A percentile compares a stretch with the other conserved stretches of the same genome.
These are phyloP conservation scores for Eucalyptus victrix DNA, from an alignment of 345 rosid species.

Conservation along the genomic window DNA sequence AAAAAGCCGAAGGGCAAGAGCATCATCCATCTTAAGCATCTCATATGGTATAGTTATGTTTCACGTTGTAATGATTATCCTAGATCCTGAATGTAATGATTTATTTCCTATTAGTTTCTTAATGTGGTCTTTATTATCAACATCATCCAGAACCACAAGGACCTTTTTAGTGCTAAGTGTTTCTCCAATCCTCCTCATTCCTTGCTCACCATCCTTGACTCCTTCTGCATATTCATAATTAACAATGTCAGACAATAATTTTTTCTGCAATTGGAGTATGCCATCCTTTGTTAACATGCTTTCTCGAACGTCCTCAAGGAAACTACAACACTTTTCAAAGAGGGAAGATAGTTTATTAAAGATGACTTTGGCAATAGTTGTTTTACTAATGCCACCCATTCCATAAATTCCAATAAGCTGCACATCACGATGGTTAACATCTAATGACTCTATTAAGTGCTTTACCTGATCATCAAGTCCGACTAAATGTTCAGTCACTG, in stretches of 20 bases:
- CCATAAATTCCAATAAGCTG: too few species aligned
- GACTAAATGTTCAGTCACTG: too few species aligned
- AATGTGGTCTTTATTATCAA: not conserved
- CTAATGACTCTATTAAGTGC: too few species aligned
- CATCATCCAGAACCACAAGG: not conserved
- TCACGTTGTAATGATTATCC: not conserved
- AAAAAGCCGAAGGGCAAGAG: not conserved
- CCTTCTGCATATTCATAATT: rapidly evolving
- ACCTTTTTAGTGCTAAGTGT: not conserved
- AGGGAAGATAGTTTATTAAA: too few species aligned
- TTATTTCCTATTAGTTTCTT: not conserved
- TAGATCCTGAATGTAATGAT: not conserved
- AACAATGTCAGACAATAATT: too few species aligned
- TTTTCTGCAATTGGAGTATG: too few species aligned
- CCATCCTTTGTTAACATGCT: too few species aligned
- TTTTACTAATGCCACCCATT: too few species aligned
- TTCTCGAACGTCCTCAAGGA: too few species aligned
- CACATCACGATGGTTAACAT: rapidly evolving
- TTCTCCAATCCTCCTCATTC: not conserved
- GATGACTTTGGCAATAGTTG: too few species aligned
- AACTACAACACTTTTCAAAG: too few species aligned
- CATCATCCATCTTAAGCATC: not conserved
- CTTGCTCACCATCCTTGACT: not conserved
- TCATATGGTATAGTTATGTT: rapidly evolving
- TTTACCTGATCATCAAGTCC: too few species aligned